These are phyloP conservation scores for Penicillium cataractarum DNA, from an alignment of 495 filamentous ascomycete genomes.

Conservation along the genomic window DNA sequence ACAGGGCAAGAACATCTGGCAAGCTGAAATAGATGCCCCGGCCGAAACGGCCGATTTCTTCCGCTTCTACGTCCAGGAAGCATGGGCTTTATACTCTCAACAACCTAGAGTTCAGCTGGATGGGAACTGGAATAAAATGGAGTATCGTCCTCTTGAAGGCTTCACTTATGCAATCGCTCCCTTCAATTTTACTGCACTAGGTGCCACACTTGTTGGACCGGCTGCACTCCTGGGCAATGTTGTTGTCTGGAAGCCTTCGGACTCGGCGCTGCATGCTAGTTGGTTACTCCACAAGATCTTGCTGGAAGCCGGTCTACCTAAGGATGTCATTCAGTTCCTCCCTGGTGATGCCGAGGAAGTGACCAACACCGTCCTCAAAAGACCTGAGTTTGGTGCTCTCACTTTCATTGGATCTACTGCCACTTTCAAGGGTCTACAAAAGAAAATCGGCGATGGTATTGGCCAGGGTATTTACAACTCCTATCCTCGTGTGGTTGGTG, in stretches of 20 bases:
- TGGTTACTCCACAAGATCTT: conserved; percentile 79
- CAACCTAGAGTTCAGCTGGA: conserved; percentile 60
- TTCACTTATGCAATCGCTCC: conserved; percentile 50
- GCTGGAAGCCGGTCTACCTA: conserved; percentile 77
- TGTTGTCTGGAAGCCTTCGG: conserved; percentile 85
- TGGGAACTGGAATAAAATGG: conserved; percentile 72
- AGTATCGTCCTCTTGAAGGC: conserved; percentile 80
- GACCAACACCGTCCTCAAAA: conserved; percentile 67
- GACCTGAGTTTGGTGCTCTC: conserved; percentile 71
- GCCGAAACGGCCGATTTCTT: conserved; percentile 89
- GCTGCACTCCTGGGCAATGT: conserved; percentile 82
- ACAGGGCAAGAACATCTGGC: conserved; percentile 95
- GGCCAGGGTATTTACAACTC: conserved; percentile 66
- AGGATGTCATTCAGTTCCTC: conserved; percentile 79
- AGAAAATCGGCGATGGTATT: conserved; percentile 69
- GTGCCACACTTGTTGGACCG: conserved; percentile 72
- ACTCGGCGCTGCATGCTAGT: conserved; percentile 72
- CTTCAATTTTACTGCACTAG: conserved; percentile 76
- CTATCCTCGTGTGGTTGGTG: conserved; percentile 80
- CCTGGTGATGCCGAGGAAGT: conserved; percentile 76
- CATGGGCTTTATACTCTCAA: conserved; percentile 71
- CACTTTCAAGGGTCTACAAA: conserved; percentile 75
- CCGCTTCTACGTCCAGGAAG: conserved; percentile 74
- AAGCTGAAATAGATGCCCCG: conserved; percentile 92
- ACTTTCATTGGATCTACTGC: conserved; percentile 79